Conservation (phyloP, 2,329 filamentous ascomycete genomes). For the Monilinia fructicola region DNA sequence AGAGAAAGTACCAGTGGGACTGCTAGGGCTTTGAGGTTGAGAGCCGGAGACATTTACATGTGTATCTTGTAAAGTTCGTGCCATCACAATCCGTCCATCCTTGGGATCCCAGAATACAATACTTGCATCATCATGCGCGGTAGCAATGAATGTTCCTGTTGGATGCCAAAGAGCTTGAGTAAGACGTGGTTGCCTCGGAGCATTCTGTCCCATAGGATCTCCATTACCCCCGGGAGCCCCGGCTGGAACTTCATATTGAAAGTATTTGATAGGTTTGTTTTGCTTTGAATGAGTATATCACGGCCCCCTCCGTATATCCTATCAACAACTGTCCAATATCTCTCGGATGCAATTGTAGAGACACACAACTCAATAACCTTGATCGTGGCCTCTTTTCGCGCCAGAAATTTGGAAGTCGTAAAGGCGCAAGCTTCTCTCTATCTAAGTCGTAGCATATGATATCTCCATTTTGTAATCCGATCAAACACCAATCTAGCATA, state of each 20-base stretch:
- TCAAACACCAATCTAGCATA: conserved; percentile 87
- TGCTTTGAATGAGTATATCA: conserved; percentile 96
- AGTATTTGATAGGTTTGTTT: conserved; percentile 73
- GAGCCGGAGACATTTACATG: conserved; percentile 68
- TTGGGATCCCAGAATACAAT: conserved; percentile 93
- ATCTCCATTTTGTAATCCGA: conserved; percentile 81
- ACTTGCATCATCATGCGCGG: conserved; percentile 64
- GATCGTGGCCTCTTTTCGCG: conserved; percentile 66
- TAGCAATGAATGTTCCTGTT: conserved; percentile 53
- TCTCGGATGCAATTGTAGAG: conserved; percentile 81
- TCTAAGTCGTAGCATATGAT: conserved; percentile 93
- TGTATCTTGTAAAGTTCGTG: conserved; percentile 73
- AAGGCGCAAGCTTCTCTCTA: conserved; percentile 70
- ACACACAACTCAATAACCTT: conserved; percentile 65
- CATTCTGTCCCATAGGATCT: conserved; percentile 62
- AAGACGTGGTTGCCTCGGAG: conserved; percentile 67
- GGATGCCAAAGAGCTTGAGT: conserved; percentile 92
- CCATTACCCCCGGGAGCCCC: conserved; percentile 74
- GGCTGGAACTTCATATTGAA: conserved; percentile 77
- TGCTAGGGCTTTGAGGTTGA: conserved; percentile 38
- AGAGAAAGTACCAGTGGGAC: conserved; percentile 51
- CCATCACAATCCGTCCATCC: conserved; percentile 80
- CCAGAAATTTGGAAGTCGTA: conserved; percentile 89
- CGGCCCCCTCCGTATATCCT: conserved; percentile 85
- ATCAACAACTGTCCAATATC: conserved; percentile 91